Base-by-base conservation (phyloP, 2,329 filamentous ascomycete species). In the Biscogniauxia sp. region DNA sequence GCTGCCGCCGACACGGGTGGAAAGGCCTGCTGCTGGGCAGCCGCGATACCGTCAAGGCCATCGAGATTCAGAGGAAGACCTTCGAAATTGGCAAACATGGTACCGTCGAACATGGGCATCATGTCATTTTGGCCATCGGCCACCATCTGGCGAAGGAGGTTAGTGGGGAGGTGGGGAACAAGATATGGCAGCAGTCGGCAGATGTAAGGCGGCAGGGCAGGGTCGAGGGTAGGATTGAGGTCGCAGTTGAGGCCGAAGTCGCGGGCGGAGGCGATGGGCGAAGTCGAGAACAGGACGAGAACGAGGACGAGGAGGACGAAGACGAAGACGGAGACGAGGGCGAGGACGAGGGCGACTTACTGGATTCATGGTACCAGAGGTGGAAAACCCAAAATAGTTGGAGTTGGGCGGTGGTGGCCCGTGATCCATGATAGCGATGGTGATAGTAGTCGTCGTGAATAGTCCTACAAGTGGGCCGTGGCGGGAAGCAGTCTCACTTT, bases 331-430 rank as follows among this genome's bases (percentile, higher is more conserved):
- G n/a, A 20, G n/a, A 9, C 20, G 32, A 20, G 20, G 50, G 8
- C 20, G 20, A 13, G 20, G n/a, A 19, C 20, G 19, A 25, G 51
- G 54, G 51, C 54, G 53, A 71, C 70, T 60, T 67, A 72, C 70
- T 54, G 67, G 64, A 25, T 69, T 69, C 66, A 72, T 67, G 60
- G 66, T 63, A 54, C 63, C 64, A 61, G 71, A 66, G 61, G 62
- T 62, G 65, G 71, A 68, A 66, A 76, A 78, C 66, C 70, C 70
- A 63, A 75, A 77, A 54, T 76, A 69, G 68, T 72, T 76, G 67
- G 67, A 64, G 54, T 70, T 71, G 66, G 69, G 69, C 62, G 72
- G 73, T 52, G 72, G 74, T 66, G 73, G 70, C 61, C 66, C 56
- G 59, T 67, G 66, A 56, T 72, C 69, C 70, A 72, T 72, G 63